Evolutionary conservation across 2,329 filamentous ascomycete species (phyloP).

Genomic region (Clarireedia paspali): DNA sequence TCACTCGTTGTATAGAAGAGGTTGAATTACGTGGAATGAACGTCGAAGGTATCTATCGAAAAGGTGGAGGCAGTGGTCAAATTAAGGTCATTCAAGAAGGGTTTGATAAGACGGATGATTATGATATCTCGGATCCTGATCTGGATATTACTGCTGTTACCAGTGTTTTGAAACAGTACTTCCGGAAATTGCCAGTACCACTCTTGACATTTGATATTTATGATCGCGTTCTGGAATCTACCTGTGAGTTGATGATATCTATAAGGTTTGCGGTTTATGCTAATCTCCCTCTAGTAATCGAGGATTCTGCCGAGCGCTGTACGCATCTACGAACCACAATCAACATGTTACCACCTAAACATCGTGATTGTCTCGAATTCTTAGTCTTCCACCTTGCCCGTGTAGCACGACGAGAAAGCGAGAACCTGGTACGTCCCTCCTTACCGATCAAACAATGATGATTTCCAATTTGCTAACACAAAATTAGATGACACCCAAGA

Average conservation of each 20-base stretch:
- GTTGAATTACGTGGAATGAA: slow-evolving; percentile 96
- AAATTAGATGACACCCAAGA: slow-evolving; percentile 83
- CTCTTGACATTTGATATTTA: slow-evolving; percentile 91
- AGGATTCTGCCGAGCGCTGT: slow-evolving; percentile 59
- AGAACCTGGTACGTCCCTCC: slow-evolving; percentile 65
- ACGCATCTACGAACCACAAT: slow-evolving; percentile 66
- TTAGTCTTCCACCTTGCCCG: slow-evolving; percentile 87
- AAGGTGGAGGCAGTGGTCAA: slow-evolving; percentile 87
- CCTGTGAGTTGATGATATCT: slow-evolving; percentile 43
- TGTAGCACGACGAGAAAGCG: slow-evolving; percentile 72
- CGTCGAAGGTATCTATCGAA: slow-evolving; percentile 94
- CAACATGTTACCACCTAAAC: slow-evolving; percentile 69
- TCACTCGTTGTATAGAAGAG: slow-evolving; percentile 91
- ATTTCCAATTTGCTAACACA: slow-evolving; percentile 19
- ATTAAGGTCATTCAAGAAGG: slow-evolving; percentile 86
- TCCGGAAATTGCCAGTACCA: slow-evolving; percentile 83
- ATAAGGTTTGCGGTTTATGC: slow-evolving; percentile 9
- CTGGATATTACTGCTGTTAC: slow-evolving; percentile 96
- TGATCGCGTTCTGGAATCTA: slow-evolving; percentile 77
- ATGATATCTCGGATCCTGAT: slow-evolving; percentile 87
- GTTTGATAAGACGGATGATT: slow-evolving; percentile 80
- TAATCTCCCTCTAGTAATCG: slow-evolving; percentile 44
- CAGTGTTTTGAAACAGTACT: slow-evolving; percentile 93
- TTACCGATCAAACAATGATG: background rate
- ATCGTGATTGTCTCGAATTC: slow-evolving; percentile 86